Evolutionary conservation across 2,329 filamentous ascomycete genomes (phyloP).

Genomic region (Penicillium thymicola): DNA sequence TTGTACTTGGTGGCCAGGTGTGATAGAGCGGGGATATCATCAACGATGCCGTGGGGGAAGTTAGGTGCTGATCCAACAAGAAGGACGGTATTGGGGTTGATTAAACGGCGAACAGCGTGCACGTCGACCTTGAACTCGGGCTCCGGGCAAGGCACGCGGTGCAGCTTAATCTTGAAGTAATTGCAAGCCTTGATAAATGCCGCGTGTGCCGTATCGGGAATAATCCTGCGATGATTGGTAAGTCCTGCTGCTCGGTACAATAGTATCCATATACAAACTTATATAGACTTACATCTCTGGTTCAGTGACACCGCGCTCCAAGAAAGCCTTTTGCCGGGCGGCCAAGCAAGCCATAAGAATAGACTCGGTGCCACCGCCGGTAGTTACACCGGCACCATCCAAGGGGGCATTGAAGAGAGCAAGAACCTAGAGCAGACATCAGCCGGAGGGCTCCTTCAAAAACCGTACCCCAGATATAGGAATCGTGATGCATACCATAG

Average conservation of each 20-base stretch:
- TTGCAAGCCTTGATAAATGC: slow-evolving; percentile 92
- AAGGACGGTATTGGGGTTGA: slow-evolving; percentile 91
- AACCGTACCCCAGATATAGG: background rate
- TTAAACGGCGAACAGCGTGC: slow-evolving; percentile 71
- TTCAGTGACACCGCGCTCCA: slow-evolving; percentile 81
- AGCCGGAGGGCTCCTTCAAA: background rate
- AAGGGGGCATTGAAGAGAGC: slow-evolving; percentile 83
- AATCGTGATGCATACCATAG: slow-evolving; percentile 66
- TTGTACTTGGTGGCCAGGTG: slow-evolving; percentile 74
- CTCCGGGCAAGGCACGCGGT: slow-evolving; percentile 81
- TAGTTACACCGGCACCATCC: slow-evolving; percentile 83
- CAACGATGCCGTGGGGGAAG: slow-evolving; percentile 97
- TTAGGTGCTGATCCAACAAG: slow-evolving; percentile 95
- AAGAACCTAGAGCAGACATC: slow-evolving; percentile 51
- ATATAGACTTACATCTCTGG: slow-evolving; percentile 77
- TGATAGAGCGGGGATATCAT: slow-evolving; percentile 84
- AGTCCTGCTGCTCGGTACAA: slow-evolving; percentile 8
- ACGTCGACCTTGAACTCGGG: slow-evolving; percentile 82
- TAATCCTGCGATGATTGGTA: slow-evolving; percentile 59
- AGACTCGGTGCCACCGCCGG: slow-evolving; percentile 90
- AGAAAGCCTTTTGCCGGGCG: slow-evolving; percentile 82
- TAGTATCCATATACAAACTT: slow-evolving; percentile 27
- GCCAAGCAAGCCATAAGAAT: slow-evolving; percentile 94
- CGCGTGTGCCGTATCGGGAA: slow-evolving; percentile 91
- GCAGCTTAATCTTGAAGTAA: slow-evolving; percentile 96